Evolutionary conservation across 345 rosid species (phyloP), one percentile per base, ranked within the genome.

Genomic region (Arabis hirsuta): DNA sequence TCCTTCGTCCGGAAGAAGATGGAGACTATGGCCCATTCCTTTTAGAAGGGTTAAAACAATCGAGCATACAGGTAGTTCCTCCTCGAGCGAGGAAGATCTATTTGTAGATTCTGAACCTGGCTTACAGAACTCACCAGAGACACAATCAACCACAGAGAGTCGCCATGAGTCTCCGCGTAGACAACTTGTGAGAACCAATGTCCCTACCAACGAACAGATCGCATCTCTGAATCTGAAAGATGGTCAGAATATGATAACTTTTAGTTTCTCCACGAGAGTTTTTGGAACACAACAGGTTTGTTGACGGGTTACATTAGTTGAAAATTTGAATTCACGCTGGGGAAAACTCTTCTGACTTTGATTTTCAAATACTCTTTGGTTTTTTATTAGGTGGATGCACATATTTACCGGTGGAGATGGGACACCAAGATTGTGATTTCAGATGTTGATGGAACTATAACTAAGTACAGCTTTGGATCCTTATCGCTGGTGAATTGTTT

Each of bases 361-460:
- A 29, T 62, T 58, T 27, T 72, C 52, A 68, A 74, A 26, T 53
- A 2, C 9, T 48, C 6, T 62, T 62, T 44, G 48, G 39, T 64
- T 66, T 51, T 76, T 61, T 29, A 69, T 70, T 77, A 92, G 98
- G 98, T 88, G 48, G 93, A 88, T 77, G 95, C 96, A 36, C 98
- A 92, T 82, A 85, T 92, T 51, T 90, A 92, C 81, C 82, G 88
- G 68, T 92, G 98, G 98, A 88, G 84, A 81, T 92, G 98, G 98
- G 86, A 90, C 63, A 88, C 96, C 16, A 82, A 85, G 59, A 92
- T 92, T 74, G 98, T 90, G 42, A 90, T 92, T 63, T 92, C 98
- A 53, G 98, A 92, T 70, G 98, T 92, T 53, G 98, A 92, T 77
- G 96, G 98, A 74, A 92, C 98, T 52, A 92, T 92, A 84, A 92